Base-by-base conservation (phyloP, 768 basidiomycete genomes). In the Hypsizygus marmoreus region DNA sequence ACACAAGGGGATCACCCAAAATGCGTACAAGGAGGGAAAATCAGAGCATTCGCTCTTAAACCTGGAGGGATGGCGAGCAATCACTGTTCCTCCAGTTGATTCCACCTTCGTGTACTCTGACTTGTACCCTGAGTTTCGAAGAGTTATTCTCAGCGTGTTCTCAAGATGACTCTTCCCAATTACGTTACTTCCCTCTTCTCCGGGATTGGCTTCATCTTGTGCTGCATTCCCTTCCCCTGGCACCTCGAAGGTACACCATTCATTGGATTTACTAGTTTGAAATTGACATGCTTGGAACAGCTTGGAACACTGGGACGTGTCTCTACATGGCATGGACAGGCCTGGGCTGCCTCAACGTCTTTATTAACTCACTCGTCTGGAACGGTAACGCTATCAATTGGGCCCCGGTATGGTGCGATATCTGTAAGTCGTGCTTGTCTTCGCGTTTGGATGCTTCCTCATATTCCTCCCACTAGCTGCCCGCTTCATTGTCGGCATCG, bases 311-410 rank as follows among this genome's bases (percentile, higher is more conserved):
- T 25, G 58, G 86, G 19, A 89, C 88, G 10, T 81, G 88, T 49
- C 64, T 81, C 30, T 84, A 79, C 69, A 90, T 91, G 69, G 47
- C 70, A 25, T 91, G 88, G 90, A 72, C 74, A 6, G 79, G 74
- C 1, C 40, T 80, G 6, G 70, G 68, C 12, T 83, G 81, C 60
- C 74, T 91, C 33, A 75, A 75, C 40, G 64, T 72, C 37, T 82
- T 79, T 55, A 65, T 91, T 53, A 86, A 91, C 66, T 75, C 82
- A 2, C 66, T 90, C 30, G 58, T 91, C 10, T 93, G 91, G 91
- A 70, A 70, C 47, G 68, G 75, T 16, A 84, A 77, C 56, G 73
- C 74, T 7, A 68, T 76, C 35, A 77, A 82, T 54, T 65, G 56
- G 55, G 75, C 79, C 6, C 81, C 81, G 5, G 67, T 79, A 5